A percentile compares a stretch with the other conserved stretches of the same genome.
These are phyloP conservation scores for Boletus vinaceobasis DNA, from an alignment of 768 basidiomycete genomes.

Conservation along the genomic window DNA sequence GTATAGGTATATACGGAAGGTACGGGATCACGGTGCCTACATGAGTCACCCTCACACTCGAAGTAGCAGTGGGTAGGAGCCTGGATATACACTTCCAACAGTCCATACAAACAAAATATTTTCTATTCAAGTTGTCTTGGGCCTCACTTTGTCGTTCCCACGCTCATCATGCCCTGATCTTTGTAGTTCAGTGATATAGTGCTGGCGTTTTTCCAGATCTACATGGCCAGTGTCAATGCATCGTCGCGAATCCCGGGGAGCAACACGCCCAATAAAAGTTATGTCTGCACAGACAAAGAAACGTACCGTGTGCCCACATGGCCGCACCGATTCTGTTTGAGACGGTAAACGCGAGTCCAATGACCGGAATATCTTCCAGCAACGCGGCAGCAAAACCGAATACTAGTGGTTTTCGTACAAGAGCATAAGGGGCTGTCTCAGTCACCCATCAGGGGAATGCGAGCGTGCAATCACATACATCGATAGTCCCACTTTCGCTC, in stretches of 20 bases:
- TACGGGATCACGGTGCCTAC: too few relatives aligned
- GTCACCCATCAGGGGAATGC: background rate
- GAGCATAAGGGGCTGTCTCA: background rate
- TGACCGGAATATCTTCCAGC: constrained; percentile 75
- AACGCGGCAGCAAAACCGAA: constrained; percentile 86
- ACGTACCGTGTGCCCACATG: constrained; percentile 86
- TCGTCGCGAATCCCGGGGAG: too few relatives aligned
- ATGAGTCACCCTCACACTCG: too few relatives aligned
- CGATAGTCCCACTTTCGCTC: constrained; percentile 90
- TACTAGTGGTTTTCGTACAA: constrained; percentile 36
- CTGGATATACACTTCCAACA: too few relatives aligned
- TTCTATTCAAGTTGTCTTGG: constrained; percentile 1
- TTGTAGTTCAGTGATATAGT: constrained; percentile 38
- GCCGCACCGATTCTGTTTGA: constrained; percentile 90
- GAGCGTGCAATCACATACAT: constrained; percentile 37
- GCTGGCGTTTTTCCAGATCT: constrained; percentile 65
- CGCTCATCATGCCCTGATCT: background rate
- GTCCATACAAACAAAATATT: background rate
- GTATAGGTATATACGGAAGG: too few relatives aligned
- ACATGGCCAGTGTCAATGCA: background rate
- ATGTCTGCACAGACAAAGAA: background rate
- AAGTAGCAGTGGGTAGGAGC: too few relatives aligned
- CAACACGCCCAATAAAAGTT: background rate
- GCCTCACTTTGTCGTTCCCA: background rate
- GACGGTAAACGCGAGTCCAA: constrained; percentile 78